Percentiles rank a stretch among this genome's conserved stretches.
These are phyloP conservation scores for Wickerhamiella shivajii DNA, from an alignment of 805 yeast genomes.

Conservation along the genomic window DNA sequence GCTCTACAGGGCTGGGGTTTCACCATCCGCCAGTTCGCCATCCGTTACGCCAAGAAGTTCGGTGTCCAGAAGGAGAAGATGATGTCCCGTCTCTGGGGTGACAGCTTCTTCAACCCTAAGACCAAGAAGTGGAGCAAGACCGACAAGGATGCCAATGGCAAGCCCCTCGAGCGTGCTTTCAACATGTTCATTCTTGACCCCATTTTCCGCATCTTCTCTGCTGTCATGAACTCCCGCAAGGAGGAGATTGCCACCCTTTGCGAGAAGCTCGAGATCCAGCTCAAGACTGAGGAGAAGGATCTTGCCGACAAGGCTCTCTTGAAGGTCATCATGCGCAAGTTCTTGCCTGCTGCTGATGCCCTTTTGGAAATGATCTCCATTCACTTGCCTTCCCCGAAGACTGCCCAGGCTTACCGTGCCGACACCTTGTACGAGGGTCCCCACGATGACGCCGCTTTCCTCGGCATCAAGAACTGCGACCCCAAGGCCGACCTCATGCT, in stretches of 20 bases:
- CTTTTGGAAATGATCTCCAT: slow-evolving; percentile 95
- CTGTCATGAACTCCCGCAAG: slow-evolving; percentile 98
- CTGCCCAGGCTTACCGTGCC: slow-evolving; percentile 99
- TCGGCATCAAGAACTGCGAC: slow-evolving; percentile 95
- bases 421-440: slow-evolving; percentile 99
- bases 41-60: slow-evolving; percentile 96
- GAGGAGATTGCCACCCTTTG: slow-evolving; percentile 86
- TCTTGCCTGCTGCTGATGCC: slow-evolving; percentile 99
- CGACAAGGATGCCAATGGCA: slow-evolving; percentile 89
- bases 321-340: slow-evolving; percentile 98
- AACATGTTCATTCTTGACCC: slow-evolving; percentile 98
- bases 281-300: slow-evolving; percentile 95
- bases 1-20: slow-evolving; percentile 99
- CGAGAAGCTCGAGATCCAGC: slow-evolving; percentile 83
- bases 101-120: slow-evolving; percentile 99
- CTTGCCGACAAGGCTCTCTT: slow-evolving; percentile 97
- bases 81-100: slow-evolving; percentile 99
- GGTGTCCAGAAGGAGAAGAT: slow-evolving; percentile 97
- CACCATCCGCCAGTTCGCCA: slow-evolving; percentile 97
- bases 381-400: slow-evolving; percentile 98
- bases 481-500: slow-evolving; percentile 96
- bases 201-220: slow-evolving; percentile 90
- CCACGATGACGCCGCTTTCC: slow-evolving; percentile 66
- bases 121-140: slow-evolving; percentile 98
- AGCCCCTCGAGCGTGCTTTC: slow-evolving; percentile 96